Conservation (phyloP, 2,329 filamentous ascomycete genomes). For the Colletotrichum cereale region DNA sequence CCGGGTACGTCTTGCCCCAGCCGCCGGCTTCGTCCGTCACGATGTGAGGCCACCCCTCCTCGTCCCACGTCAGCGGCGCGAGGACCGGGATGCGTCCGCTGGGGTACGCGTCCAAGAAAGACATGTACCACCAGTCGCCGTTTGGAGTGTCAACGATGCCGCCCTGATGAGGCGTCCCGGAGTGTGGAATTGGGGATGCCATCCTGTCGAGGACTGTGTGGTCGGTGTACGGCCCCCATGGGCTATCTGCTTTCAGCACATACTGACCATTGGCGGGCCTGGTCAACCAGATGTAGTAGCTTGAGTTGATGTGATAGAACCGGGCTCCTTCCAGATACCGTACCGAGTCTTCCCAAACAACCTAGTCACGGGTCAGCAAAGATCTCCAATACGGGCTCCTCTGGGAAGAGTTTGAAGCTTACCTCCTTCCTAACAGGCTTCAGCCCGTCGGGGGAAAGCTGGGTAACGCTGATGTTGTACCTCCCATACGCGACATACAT, state of each 20-base stretch:
- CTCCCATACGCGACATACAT: slow-evolving; percentile 59
- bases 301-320: slow-evolving; percentile 66
- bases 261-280: slow-evolving; percentile 57
- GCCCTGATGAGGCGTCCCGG: slow-evolving; percentile 64
- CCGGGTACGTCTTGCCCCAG: slow-evolving; percentile 58
- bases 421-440: slow-evolving; percentile 22
- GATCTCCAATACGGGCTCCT: background rate
- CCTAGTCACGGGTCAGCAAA: slow-evolving; percentile 6
- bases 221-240: slow-evolving; percentile 63
- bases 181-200: slow-evolving; percentile 51
- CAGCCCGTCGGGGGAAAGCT: slow-evolving; percentile 32
- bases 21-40: slow-evolving; percentile 54
- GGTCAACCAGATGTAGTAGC: slow-evolving; percentile 64
- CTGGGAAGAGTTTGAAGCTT: background rate
- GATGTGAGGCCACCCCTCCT: slow-evolving; percentile 60
- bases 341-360: slow-evolving; percentile 18
- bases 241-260: slow-evolving; percentile 60
- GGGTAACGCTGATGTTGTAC: slow-evolving; percentile 31
- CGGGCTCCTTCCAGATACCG: slow-evolving; percentile 60
- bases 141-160: slow-evolving; percentile 64
- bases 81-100: slow-evolving; percentile 68
- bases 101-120: slow-evolving; percentile 67
- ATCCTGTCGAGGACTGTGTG: slow-evolving; percentile 54
- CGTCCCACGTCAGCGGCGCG: slow-evolving; percentile 62
- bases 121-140: slow-evolving; percentile 69